A percentile compares a stretch with the other conserved stretches of the same genome.
Conservation (phyloP, 1,284 basidiomycete species). For the Ustilago shanxiensis region DNA sequence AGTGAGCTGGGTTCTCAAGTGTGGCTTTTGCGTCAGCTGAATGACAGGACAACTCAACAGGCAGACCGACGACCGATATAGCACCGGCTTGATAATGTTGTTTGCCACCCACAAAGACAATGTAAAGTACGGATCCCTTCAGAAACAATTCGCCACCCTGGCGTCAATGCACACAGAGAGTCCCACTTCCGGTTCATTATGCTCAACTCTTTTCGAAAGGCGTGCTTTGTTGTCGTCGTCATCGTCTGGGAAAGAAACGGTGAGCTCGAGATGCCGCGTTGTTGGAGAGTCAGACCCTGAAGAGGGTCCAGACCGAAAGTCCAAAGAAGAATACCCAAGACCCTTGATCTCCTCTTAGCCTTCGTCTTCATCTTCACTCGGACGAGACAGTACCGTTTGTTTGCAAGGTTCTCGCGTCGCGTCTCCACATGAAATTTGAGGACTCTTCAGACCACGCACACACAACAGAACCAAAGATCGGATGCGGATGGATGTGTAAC, state of each 20-base stretch:
- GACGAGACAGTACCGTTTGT: not conserved
- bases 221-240: not conserved
- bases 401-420: not conserved
- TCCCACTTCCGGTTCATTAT: no score
- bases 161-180: no score
- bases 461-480: not conserved
- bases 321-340: not conserved
- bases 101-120: no score
- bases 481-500: constrained; percentile 5
- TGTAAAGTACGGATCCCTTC: no score
- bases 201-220: not conserved
- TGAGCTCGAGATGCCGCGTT: not conserved
- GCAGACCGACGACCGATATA: not conserved
- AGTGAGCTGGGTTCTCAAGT: constrained; percentile 1
- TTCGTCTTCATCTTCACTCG: not conserved
- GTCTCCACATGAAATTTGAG: constrained; percentile 1
- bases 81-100: not conserved
- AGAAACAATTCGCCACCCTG: no score
- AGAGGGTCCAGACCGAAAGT: constrained; percentile 1
- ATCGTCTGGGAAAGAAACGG: not conserved
- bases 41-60: not conserved
- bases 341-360: not conserved
- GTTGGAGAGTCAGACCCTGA: not conserved
- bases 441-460: not conserved
- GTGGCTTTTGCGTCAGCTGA: constrained; percentile 14